Conservation (phyloP, 2,329 filamentous ascomycete genomes). For the Fusarium robinianum region DNA sequence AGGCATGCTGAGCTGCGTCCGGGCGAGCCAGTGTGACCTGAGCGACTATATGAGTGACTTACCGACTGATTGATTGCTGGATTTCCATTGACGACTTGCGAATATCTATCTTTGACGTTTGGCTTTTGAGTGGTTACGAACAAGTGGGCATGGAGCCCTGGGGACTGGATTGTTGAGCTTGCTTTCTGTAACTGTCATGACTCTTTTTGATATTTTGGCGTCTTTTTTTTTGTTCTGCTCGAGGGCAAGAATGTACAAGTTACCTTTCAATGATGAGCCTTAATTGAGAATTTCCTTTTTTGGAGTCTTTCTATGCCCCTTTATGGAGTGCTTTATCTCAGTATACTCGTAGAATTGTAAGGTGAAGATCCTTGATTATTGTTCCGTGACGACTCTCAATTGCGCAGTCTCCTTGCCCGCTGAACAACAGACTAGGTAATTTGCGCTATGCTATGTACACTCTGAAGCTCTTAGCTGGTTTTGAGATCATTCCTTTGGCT, state of each 20-base stretch:
- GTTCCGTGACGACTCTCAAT: no score
- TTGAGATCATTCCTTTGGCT: no score
- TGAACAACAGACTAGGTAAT: no score
- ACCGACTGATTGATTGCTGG: conserved; percentile 14
- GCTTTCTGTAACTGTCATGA: conserved; percentile 22
- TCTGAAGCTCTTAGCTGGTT: no score
- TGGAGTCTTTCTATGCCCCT: no score
- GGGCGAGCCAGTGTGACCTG: no score
- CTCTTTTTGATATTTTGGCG: conserved; percentile 10
- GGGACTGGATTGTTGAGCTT: conserved; percentile 12
- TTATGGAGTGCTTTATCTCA: no score
- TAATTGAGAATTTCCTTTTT: conserved; percentile 2
- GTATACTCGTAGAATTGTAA: no score
- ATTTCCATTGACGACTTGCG: conserved; percentile 13
- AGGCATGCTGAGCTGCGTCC: conserved; percentile 52
- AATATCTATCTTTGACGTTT: conserved; percentile 26
- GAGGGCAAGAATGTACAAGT: conserved; percentile 30
- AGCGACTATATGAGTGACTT: conserved; percentile 11
- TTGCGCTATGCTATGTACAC: no score
- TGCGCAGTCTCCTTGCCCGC: no score
- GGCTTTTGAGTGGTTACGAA: conserved; percentile 13
- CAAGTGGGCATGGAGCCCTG: conserved; percentile 20
- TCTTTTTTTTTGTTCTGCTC: conserved; percentile 12
- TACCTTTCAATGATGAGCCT: conserved; percentile 16
- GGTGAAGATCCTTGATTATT: no score